Evolutionary conservation across 345 rosid species (phyloP).

Genomic region (Lepidium africanum): DNA sequence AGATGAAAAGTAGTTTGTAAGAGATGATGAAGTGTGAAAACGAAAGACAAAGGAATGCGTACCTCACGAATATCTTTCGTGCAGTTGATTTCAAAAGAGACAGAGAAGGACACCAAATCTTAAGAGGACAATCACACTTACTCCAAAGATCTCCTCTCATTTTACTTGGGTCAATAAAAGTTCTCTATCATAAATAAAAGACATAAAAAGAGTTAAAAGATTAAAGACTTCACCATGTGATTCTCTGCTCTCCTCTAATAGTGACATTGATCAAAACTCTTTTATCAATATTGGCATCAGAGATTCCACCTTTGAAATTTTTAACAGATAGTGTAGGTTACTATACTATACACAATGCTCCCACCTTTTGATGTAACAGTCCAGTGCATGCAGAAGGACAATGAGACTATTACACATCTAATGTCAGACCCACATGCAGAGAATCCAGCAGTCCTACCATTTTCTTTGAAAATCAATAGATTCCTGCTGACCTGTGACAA

Average conservation of each 20-base stretch:
- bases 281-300: background rate
- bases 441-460: background rate
- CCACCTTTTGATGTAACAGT: slow-evolving; percentile 8
- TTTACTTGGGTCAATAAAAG: background rate
- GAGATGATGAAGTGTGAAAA: slow-evolving; percentile 12
- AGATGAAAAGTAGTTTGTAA: no score
- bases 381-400: slow-evolving; percentile 8
- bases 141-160: slow-evolving; percentile 6
- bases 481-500: background rate
- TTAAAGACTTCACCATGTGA: slow-evolving; percentile 15
- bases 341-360: background rate
- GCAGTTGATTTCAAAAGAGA: slow-evolving; percentile 23
- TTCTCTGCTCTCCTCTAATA: slow-evolving; percentile 4
- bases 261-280: slow-evolving; percentile 11
- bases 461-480: background rate
- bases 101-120: slow-evolving; percentile 20
- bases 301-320: background rate
- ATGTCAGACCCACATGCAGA: background rate
- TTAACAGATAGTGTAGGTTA: slow-evolving; percentile 7
- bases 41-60: slow-evolving; percentile 4
- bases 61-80: slow-evolving; percentile 3
- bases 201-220: background rate
- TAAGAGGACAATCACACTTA: slow-evolving; percentile 16
- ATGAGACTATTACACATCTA: background rate
- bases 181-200: no score